phyloP scores from a whole-genome alignment of 2,329 filamentous ascomycete genomes.

The Alternaria consortialis region DNA sequence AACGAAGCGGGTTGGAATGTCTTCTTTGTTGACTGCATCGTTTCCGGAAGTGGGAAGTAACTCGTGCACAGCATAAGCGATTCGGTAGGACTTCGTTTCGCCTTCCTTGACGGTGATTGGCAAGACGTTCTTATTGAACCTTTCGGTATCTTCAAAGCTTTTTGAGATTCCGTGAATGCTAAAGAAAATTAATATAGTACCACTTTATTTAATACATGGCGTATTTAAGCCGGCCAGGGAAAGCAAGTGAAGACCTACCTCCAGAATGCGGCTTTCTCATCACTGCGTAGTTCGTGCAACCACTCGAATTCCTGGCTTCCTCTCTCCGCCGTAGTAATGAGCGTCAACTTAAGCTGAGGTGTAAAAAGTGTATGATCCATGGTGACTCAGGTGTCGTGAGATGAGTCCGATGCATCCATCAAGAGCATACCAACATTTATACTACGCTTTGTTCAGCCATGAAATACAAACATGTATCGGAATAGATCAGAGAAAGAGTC shows the following conservation, averaged over 20 bases:
- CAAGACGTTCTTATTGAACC: slow-evolving; percentile 23
- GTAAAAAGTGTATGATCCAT: slow-evolving; percentile 44
- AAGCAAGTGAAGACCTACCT: slow-evolving; percentile 31
- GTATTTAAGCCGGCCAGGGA: neutral
- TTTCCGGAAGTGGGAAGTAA: slow-evolving; percentile 13
- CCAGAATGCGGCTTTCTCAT: slow-evolving; percentile 43
- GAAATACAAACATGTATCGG: slow-evolving; percentile 9
- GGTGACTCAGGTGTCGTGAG: neutral
- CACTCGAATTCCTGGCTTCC: slow-evolving; percentile 47
- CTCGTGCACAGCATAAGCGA: slow-evolving; percentile 41
- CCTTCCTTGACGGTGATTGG: slow-evolving; percentile 17
- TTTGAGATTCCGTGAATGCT: slow-evolving; percentile 39
- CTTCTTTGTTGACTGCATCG: neutral
- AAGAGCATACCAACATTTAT: neutral
- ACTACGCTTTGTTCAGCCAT: neutral
- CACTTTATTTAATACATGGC: neutral
- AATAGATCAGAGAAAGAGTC: neutral
- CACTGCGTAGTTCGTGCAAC: slow-evolving; percentile 44
- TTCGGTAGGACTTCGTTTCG: slow-evolving; percentile 28
- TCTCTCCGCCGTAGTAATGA: slow-evolving; percentile 37
- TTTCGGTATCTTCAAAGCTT: slow-evolving; percentile 41
- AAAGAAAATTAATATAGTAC: slow-evolving; percentile 1
- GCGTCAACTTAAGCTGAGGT: slow-evolving; percentile 42
- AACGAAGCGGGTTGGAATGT: slow-evolving; percentile 24
- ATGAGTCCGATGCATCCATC: neutral